Base-by-base conservation (phyloP, 2,329 filamentous ascomycete species). In the Acarospora socialis region DNA sequence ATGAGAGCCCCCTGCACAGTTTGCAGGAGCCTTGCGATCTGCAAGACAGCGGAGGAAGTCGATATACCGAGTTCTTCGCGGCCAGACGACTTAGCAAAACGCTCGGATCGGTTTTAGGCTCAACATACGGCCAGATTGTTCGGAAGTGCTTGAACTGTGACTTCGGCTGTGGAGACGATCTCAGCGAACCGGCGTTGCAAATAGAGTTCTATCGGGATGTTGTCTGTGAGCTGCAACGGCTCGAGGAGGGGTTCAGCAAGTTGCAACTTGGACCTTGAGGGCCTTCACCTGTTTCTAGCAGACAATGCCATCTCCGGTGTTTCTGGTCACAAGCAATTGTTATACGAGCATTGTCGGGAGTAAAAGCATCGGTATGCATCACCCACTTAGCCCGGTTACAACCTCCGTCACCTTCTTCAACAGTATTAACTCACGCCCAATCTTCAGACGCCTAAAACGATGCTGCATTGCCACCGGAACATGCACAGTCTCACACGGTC, bases 81-180 rank as follows among this genome's bases (percentile, higher is more conserved):
- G 43, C 43, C 3, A 28, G 32, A 19, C 24, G 37, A 4, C 21
- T 42, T 14, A 25, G 34, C 5, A 33, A 31, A 10, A 28, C 28
- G 1, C 14, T 21, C 6, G 15, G 19, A 4, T 20, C 21, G 8
- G 28, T 27, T 6, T 24, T 43, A 30, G 41, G 41, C 12, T 4
- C 23, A 5, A 34, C 14, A 5, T 45, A 44, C 24, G 34, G 35
- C 12, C 33, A 34, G 13, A 32, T 44, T n/a, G 36, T 41, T 2
- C 22, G 41, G 21, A 38, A 39, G 20, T 36, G 43, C 13, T 21
- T 46, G 10, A 25, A 40, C 2, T 44, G 43, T 21, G 39, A 44
- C 21, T 46, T 44, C 17, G 36, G 37, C 4, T 30, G 23, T 7
- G 43, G 42, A 7, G 26, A 28, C 20, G 42, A 46, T 30, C 23